These are phyloP conservation scores for Luvunga scandens DNA, from an alignment of 345 rosid genomes.

Conservation along the genomic window DNA sequence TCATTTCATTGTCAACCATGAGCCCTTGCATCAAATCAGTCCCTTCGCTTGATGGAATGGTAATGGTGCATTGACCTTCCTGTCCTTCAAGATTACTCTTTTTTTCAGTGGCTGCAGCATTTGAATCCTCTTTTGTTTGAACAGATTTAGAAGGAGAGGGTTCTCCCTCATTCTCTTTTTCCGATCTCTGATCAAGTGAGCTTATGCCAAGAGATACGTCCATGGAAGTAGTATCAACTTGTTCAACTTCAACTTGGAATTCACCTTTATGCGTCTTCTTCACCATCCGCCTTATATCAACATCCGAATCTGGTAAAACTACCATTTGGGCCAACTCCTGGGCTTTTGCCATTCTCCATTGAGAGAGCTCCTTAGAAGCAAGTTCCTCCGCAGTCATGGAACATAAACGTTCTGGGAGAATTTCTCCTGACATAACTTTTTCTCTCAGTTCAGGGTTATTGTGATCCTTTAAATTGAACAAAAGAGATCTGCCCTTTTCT, in stretches of 20 bases:
- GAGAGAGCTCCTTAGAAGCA: constrained; percentile 90
- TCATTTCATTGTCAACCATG: constrained; percentile 78
- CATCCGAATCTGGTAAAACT: constrained; percentile 72
- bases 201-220: constrained; percentile 58
- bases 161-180: constrained; percentile 31
- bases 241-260: constrained; percentile 79
- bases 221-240: constrained; percentile 45
- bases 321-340: constrained; percentile 95
- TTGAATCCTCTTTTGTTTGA: constrained; percentile 32
- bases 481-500: constrained; percentile 85
- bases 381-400: constrained; percentile 93
- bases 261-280: constrained; percentile 97
- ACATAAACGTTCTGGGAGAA: constrained; percentile 65
- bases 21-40: constrained; percentile 53
- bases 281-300: constrained; percentile 71
- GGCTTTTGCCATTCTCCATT: constrained; percentile 95
- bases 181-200: constrained; percentile 27
- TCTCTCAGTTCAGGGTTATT: constrained; percentile 86
- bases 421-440: constrained; percentile 71
- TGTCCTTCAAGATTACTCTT: constrained; percentile 31
- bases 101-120: constrained; percentile 22
- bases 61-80: constrained; percentile 35
- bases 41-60: constrained; percentile 59
- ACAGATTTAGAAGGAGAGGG: constrained; percentile 19
- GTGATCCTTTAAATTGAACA: constrained; percentile 87